A percentile compares a stretch with the other conserved stretches of the same genome.
Conservation (phyloP, 2,329 filamentous ascomycete species). For the Sporothrix luriei region DNA sequence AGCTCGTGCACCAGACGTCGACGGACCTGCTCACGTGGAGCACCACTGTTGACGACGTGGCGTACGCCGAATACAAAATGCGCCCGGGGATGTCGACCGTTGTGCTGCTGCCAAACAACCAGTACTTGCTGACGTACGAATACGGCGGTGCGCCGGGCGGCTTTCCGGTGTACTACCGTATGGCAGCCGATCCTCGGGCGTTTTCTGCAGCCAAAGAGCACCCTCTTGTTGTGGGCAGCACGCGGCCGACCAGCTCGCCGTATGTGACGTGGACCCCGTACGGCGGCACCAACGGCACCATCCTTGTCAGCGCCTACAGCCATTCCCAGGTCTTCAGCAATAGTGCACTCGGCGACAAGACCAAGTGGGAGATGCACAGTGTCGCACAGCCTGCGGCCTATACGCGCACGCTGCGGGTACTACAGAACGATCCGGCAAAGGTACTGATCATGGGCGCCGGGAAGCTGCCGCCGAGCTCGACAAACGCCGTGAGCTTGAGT, state of each 20-base stretch:
- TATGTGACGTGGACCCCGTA: slow-evolving; percentile 50
- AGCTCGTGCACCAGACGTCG: slow-evolving; percentile 65
- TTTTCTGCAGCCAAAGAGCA: slow-evolving; percentile 44
- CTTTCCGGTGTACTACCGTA: slow-evolving; percentile 52
- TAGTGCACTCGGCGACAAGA: slow-evolving; percentile 45
- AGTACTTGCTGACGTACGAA: slow-evolving; percentile 68
- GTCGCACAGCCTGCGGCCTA: slow-evolving; percentile 46
- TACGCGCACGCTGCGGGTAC: slow-evolving; percentile 45
- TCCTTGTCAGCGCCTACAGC: slow-evolving; percentile 48
- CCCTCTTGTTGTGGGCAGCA: slow-evolving; percentile 42
- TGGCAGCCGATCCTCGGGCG: slow-evolving; percentile 46
- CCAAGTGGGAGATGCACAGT: slow-evolving; percentile 45
- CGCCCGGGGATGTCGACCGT: slow-evolving; percentile 71
- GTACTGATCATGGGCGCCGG: slow-evolving; percentile 52
- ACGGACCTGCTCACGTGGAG: slow-evolving; percentile 65
- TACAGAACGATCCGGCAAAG: slow-evolving; percentile 43
- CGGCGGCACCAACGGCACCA: slow-evolving; percentile 50
- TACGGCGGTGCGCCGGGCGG: slow-evolving; percentile 53
- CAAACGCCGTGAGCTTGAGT: slow-evolving; percentile 49
- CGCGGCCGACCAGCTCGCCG: slow-evolving; percentile 46
- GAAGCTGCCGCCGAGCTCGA: slow-evolving; percentile 51
- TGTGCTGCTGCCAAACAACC: slow-evolving; percentile 58
- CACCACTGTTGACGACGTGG: slow-evolving; percentile 59
- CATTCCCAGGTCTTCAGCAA: slow-evolving; percentile 50
- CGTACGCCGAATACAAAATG: slow-evolving; percentile 62